Percentiles rank a stretch among this genome's conserved stretches.
phyloP scores from a whole-genome alignment of 1,139 yeast species.

The Ashbya aceris region DNA sequence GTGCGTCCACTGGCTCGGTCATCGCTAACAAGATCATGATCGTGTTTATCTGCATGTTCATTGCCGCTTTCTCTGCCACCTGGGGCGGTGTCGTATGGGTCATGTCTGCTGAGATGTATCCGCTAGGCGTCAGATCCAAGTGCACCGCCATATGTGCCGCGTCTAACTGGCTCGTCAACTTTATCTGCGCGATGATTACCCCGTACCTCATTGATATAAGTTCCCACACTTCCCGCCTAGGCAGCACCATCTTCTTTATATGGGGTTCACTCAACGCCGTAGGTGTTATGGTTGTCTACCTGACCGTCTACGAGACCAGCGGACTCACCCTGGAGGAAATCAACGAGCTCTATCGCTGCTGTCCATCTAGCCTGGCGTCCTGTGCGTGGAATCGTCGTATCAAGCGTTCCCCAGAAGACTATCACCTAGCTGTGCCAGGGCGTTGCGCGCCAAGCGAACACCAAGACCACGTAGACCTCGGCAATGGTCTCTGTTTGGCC shows the following conservation, averaged over 20 bases:
- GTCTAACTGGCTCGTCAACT: constrained; percentile 74
- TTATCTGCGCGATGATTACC: constrained; percentile 65
- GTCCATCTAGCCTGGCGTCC: constrained; percentile 30
- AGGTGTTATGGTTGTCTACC: constrained; percentile 49
- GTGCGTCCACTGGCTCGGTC: constrained; percentile 42
- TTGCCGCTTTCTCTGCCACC: constrained; percentile 72
- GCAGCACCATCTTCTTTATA: constrained; percentile 60
- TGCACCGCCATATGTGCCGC: constrained; percentile 73
- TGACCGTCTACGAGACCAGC: constrained; percentile 65
- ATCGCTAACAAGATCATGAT: constrained; percentile 63
- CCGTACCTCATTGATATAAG: constrained; percentile 63
- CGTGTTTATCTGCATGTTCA: constrained; percentile 67
- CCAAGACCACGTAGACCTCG: constrained; percentile 24
- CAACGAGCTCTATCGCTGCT: constrained; percentile 51
- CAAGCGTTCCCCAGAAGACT: constrained; percentile 9
- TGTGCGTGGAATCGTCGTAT: constrained; percentile 24
- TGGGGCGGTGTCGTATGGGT: constrained; percentile 88
- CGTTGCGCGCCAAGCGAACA: background rate
- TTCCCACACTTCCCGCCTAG: constrained; percentile 53
- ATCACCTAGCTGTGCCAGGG: background rate
- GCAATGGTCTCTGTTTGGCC: constrained; percentile 27
- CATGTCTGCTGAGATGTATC: constrained; percentile 69
- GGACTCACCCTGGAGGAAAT: constrained; percentile 70
- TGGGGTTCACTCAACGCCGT: constrained; percentile 67
- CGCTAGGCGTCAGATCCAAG: constrained; percentile 69